Evolutionary conservation across 768 basidiomycete genomes (phyloP).

Genomic region (Naganishia vaughanmartiniae): DNA sequence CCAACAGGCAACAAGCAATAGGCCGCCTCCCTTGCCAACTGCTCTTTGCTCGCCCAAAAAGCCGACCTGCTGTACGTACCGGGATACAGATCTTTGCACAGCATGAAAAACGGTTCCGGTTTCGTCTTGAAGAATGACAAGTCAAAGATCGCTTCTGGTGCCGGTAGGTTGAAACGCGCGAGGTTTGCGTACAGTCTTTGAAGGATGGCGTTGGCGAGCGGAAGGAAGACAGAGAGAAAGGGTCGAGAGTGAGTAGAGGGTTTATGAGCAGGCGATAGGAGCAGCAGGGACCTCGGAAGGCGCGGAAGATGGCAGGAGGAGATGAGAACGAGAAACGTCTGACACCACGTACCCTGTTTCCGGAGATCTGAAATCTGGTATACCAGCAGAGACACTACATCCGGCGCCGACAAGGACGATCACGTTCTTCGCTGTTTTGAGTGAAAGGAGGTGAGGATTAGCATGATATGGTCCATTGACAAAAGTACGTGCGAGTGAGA

Average conservation of each 20-base stretch:
- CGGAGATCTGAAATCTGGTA: conserved; percentile 69
- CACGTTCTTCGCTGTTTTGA: conserved; percentile 43
- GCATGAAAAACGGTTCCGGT: conserved; percentile 72
- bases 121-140: conserved; percentile 77
- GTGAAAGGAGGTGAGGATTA: too few species aligned
- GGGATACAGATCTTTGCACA: conserved; percentile 90
- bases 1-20: too few species aligned
- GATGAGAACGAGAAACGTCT: too few species aligned
- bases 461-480: too few species aligned
- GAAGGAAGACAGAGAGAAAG: conserved; percentile 38
- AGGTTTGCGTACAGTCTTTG: conserved; percentile 63
- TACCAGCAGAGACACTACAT: conserved; percentile 56
- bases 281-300: too few species aligned
- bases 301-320: conserved; percentile 24
- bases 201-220: conserved; percentile 54
- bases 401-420: conserved; percentile 49
- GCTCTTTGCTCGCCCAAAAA: too few species aligned
- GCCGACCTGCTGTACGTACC: conserved; percentile 61
- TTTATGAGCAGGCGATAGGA: too few species aligned
- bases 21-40: too few species aligned
- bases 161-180: conserved; percentile 58
- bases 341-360: conserved; percentile 42
- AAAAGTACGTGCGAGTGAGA: too few species aligned
- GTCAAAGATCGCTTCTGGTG: conserved; percentile 94
- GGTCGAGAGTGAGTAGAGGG: too few species aligned